These are phyloP conservation scores for Entamoeba invadens DNA, from an alignment of 208 protist genomes.

Conservation along the genomic window DNA sequence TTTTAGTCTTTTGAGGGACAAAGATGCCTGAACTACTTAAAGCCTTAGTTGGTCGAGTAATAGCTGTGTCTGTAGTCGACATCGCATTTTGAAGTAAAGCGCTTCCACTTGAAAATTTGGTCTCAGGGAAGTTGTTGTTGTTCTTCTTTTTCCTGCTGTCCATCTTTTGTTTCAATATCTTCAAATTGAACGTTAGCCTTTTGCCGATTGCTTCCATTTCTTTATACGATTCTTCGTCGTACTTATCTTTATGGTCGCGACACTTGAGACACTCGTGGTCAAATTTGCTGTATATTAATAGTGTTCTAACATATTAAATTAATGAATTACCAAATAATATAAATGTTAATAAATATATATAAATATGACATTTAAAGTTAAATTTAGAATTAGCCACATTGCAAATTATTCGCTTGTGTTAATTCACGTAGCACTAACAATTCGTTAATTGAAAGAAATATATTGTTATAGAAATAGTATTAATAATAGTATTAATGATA, in stretches of 20 bases:
- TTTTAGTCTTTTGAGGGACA: background rate
- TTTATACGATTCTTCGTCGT: background rate
- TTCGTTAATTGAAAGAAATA: too few relatives aligned
- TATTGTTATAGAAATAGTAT: too few relatives aligned
- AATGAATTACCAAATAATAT: too few relatives aligned
- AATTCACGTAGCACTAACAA: too few relatives aligned
- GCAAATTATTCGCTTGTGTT: too few relatives aligned
- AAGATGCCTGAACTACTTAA: background rate
- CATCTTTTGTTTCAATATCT: background rate
- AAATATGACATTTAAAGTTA: too few relatives aligned
- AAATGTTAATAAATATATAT: too few relatives aligned
- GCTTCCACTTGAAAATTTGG: background rate
- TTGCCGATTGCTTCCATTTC: background rate
- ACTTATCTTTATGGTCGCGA: background rate
- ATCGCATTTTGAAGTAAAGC: background rate
- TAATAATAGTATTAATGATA: too few relatives aligned
- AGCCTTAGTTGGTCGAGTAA: background rate
- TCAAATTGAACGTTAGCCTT: background rate
- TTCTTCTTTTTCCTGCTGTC: background rate
- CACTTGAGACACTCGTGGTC: background rate
- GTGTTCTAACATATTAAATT: too few relatives aligned
- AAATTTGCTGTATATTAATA: background rate
- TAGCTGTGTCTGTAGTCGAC: too few relatives aligned
- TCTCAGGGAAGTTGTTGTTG: background rate
- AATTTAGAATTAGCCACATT: too few relatives aligned